phyloP scores from a whole-genome alignment of 2,329 filamentous ascomycete genomes.

The Tolypocladium nubicola region DNA sequence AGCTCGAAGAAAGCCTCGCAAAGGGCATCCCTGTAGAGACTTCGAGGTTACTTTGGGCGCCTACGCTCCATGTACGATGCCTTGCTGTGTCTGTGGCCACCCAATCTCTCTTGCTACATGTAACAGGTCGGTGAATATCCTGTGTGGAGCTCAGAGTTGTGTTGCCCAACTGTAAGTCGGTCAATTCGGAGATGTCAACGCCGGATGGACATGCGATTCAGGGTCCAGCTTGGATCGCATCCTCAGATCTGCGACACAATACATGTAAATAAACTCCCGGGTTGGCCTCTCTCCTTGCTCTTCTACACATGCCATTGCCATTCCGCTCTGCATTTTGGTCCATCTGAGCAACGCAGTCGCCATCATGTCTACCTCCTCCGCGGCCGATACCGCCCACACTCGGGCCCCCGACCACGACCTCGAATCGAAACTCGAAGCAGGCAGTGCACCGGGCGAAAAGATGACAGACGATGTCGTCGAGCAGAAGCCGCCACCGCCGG shows the following conservation, averaged over 20 bases:
- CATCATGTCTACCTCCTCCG: background rate
- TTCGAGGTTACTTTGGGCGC: too few species aligned
- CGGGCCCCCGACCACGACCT: background rate
- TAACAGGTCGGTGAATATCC: too few species aligned
- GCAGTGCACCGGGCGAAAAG: background rate
- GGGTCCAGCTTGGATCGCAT: background rate
- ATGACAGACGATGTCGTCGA: background rate
- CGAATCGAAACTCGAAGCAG: background rate
- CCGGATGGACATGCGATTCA: background rate
- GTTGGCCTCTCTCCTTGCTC: background rate
- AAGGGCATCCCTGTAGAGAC: too few species aligned
- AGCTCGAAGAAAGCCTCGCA: background rate
- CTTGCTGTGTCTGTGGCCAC: background rate
- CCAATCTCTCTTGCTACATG: background rate
- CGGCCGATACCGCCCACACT: background rate
- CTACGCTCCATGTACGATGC: background rate
- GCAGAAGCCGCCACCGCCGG: background rate
- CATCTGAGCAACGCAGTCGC: background rate
- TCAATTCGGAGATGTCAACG: background rate
- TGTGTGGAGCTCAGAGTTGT: background rate
- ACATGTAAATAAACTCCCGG: background rate
- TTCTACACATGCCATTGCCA: background rate
- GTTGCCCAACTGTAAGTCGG: background rate
- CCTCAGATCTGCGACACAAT: background rate
- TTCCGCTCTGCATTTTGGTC: background rate